Base-by-base conservation (phyloP, 148 eudicot species). In the Silene latifolia region DNA sequence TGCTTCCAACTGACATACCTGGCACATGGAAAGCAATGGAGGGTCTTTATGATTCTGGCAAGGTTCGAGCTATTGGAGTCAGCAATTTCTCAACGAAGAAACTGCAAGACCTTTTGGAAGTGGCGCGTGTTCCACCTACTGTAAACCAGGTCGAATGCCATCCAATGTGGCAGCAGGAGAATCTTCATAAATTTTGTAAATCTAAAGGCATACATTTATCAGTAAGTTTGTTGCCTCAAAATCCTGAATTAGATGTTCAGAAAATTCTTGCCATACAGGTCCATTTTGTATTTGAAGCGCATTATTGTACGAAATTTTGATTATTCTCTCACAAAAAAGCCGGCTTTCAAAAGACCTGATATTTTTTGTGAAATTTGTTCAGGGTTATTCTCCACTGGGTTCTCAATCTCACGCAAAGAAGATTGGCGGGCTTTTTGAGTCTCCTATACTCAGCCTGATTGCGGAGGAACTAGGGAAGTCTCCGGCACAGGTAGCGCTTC, bases 81-180 rank as follows among this genome's bases (percentile, higher is more conserved):
- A 86, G 92, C 73, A 88, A 88, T 60, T 86, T 86, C 84, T 88
- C 92, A 0, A 69, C 78, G 5, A 88, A 88, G 78, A 88, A 88
- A 80, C 81, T 88, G 51, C 63, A 82, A 19, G 82, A 85, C 47
- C 63, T 88, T 42, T 75, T 88, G 27, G 19, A 71, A 11, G 75
- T 70, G 53, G 86, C 92, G 0, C 80, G 82, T 24, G 72, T 88
- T 20, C 85, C 87, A 14, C 91, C 89, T 18, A 88, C 89, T 7
- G 91, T 85, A 64, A 86, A 85, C 74, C 89, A 88, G 79, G 92
- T 88, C 32, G 92, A 88, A 78, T 88, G 88, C 70, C 89, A 88
- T 62, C 91, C 89, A 27, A 77, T 76, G 51, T 88, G 91, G 91
- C 89, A 85, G 76, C 91, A 88, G 72, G 68, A 75, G 3, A 79